Percentiles rank a stretch among this genome's conserved stretches.
Evolutionary conservation across 2,329 filamentous ascomycete species (phyloP).

Genomic region (Diaporthe sp.): DNA sequence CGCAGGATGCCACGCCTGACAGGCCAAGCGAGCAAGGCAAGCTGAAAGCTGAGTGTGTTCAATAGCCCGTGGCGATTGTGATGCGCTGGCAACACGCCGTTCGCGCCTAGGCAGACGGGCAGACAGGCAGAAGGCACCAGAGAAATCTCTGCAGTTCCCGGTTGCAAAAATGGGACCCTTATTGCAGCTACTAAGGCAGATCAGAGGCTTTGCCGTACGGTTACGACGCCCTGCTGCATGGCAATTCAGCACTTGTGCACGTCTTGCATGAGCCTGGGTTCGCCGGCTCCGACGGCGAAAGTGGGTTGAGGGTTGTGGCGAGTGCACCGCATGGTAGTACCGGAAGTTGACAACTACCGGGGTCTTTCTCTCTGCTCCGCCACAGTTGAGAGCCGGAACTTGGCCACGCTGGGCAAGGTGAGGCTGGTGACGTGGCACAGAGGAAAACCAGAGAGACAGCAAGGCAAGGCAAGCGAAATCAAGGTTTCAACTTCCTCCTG

Average conservation of each 20-base stretch:
- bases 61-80: constrained; percentile 34
- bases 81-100: constrained; percentile 35
- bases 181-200: constrained; percentile 37
- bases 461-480: not conserved
- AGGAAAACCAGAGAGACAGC: constrained; percentile 32
- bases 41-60: constrained; percentile 50
- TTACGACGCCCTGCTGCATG: constrained; percentile 28
- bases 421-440: constrained; percentile 62
- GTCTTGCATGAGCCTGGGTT: constrained; percentile 15
- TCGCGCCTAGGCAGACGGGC: not conserved
- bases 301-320: constrained; percentile 41
- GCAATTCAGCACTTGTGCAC: constrained; percentile 40
- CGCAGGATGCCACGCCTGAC: constrained; percentile 38
- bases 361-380: constrained; percentile 50
- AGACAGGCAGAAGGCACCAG: not conserved
- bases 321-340: constrained; percentile 32
- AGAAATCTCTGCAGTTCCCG: constrained; percentile 14
- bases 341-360: constrained; percentile 10
- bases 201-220: constrained; percentile 34
- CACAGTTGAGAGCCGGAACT: constrained; percentile 49
- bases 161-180: constrained; percentile 23
- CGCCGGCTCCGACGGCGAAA: constrained; percentile 12
- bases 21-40: constrained; percentile 43
- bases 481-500: not conserved
- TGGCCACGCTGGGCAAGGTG: constrained; percentile 45